These are phyloP conservation scores for Escovopsis weberi DNA, from an alignment of 2,329 filamentous ascomycete species.

Conservation along the genomic window DNA sequence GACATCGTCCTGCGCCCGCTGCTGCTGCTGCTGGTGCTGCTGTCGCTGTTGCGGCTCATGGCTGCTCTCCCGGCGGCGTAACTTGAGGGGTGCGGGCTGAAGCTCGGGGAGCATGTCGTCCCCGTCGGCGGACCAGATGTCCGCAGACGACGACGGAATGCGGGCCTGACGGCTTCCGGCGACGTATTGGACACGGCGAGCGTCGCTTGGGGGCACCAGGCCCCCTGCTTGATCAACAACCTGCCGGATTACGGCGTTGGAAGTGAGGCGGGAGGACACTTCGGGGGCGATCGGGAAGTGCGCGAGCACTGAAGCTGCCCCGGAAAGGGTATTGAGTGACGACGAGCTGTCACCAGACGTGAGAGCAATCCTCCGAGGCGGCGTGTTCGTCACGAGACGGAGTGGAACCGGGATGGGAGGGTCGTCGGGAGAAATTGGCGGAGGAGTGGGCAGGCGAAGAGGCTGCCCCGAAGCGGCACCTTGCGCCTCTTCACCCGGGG, in stretches of 20 bases:
- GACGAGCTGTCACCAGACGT: conserved; percentile 5
- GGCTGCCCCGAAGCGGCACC: neutral
- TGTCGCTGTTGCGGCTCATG: neutral
- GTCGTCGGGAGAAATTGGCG: neutral
- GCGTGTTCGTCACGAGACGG: neutral
- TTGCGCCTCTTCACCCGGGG: neutral
- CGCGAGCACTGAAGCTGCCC: conserved; percentile 11
- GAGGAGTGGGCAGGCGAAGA: neutral
- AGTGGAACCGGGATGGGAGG: neutral
- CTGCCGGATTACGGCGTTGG: conserved; percentile 10
- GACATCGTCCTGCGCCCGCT: too few relatives aligned
- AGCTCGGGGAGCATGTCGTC: conserved; percentile 9
- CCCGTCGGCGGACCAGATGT: conserved; percentile 9
- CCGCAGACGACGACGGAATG: conserved; percentile 9
- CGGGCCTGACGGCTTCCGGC: conserved; percentile 6
- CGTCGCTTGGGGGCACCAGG: conserved; percentile 6
- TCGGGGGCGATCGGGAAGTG: conserved; percentile 15
- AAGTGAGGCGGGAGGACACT: conserved; percentile 11
- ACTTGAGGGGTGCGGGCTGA: conserved; percentile 13
- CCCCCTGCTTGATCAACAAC: conserved; percentile 12
- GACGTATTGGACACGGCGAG: conserved; percentile 7
- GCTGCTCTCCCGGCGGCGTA: conserved; percentile 4
- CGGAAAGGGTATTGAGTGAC: conserved; percentile 6
- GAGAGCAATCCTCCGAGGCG: neutral
- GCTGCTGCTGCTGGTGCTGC: too few relatives aligned